phyloP scores from a whole-genome alignment of 1,284 basidiomycete genomes.

The Austroboletus novae-zelandiae region DNA sequence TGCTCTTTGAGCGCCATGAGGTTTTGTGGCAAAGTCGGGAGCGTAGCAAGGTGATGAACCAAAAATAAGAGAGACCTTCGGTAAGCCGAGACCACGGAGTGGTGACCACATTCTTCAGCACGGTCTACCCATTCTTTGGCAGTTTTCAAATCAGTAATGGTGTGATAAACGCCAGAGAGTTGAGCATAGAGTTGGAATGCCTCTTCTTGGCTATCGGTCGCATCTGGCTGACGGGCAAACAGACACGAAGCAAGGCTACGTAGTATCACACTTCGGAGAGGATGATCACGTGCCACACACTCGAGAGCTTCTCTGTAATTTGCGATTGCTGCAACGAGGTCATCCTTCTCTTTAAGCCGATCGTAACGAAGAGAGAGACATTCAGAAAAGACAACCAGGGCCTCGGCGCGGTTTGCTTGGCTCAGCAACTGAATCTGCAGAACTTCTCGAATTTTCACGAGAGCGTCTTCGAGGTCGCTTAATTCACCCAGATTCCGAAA shows the following conservation, averaged over 20 bases:
- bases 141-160: background rate
- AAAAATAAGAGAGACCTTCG: conserved; percentile 3
- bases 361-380: background rate
- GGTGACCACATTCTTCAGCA: conserved; percentile 1
- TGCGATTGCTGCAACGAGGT: conserved; percentile 1
- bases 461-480: conserved; percentile 2
- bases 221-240: background rate
- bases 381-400: background rate
- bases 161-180: background rate
- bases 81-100: conserved; percentile 3
- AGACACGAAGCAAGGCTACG: background rate
- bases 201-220: background rate
- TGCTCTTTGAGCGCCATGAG: background rate
- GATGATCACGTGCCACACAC: background rate
- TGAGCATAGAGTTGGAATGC: background rate
- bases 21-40: conserved; percentile 4
- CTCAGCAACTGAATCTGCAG: background rate
- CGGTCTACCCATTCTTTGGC: background rate
- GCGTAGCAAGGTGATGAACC: background rate
- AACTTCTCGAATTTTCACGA: background rate
- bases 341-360: background rate
- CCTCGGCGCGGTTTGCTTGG: background rate
- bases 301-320: background rate
- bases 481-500: background rate
- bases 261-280: background rate